These are phyloP conservation scores for Puccinia coronata DNA, from an alignment of 1,284 basidiomycete genomes.

Conservation along the genomic window DNA sequence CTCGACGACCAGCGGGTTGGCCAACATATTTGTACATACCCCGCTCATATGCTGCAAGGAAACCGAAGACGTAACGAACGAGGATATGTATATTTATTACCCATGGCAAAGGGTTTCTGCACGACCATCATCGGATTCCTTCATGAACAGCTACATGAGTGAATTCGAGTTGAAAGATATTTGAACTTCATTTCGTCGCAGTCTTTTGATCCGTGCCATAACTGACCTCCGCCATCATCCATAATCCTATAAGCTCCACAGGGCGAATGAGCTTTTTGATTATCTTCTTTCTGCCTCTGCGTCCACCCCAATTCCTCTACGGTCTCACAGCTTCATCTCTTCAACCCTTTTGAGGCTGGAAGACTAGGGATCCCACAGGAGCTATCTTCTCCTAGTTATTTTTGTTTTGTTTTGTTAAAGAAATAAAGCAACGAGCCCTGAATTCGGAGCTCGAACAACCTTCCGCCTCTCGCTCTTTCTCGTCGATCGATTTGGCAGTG, in stretches of 20 bases:
- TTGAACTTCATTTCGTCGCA: neutral
- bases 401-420: neutral
- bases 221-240: neutral
- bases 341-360: neutral
- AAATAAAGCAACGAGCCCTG: neutral
- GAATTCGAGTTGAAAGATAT: too few species aligned
- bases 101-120: neutral
- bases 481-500: neutral
- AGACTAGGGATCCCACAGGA: neutral
- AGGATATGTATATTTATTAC: neutral
- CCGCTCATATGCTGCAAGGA: conserved; percentile 19
- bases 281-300: neutral
- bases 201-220: neutral
- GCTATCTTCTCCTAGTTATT: neutral
- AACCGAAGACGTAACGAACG: conserved; percentile 9
- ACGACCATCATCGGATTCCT: neutral
- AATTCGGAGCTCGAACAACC: neutral
- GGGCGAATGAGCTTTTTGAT: too few species aligned
- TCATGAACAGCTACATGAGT: too few species aligned
- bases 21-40: too few species aligned
- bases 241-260: neutral
- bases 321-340: neutral
- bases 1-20: neutral
- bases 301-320: neutral
- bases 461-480: neutral